These are phyloP conservation scores for Amylocarpus encephaloides DNA, from an alignment of 2,329 filamentous ascomycete genomes.

Conservation along the genomic window DNA sequence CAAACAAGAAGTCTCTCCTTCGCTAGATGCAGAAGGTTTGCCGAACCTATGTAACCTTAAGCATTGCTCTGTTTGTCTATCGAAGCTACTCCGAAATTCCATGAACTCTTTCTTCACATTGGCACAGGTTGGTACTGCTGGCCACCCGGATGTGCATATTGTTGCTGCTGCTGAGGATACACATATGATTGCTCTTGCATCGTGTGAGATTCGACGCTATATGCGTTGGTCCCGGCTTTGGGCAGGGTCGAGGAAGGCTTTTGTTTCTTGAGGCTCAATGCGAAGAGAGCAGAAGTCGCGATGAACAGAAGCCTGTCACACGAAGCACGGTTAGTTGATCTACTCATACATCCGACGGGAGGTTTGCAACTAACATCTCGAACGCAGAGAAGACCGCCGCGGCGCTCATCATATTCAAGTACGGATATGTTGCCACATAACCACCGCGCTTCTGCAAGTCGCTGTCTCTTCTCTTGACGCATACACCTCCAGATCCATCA, in stretches of 20 bases:
- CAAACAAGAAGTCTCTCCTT: no score
- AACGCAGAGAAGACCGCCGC: slow-evolving; percentile 2
- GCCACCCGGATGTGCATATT: no score
- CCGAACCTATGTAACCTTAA: no score
- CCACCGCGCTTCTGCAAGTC: slow-evolving; percentile 1
- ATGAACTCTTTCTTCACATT: no score
- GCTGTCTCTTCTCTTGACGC: background rate
- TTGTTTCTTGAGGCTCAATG: background rate
- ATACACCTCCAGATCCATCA: slow-evolving; percentile 3
- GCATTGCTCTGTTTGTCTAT: no score
- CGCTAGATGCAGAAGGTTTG: no score
- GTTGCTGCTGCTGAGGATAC: no score
- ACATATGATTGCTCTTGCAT: no score
- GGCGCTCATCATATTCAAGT: slow-evolving; percentile 7
- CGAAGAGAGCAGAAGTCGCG: slow-evolving; percentile 3
- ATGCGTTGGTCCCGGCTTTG: no score
- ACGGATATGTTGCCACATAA: slow-evolving; percentile 3
- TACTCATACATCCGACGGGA: background rate
- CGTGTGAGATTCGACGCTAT: no score
- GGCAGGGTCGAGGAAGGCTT: background rate
- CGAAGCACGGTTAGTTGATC: background rate
- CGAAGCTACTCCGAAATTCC: no score
- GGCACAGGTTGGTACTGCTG: no score
- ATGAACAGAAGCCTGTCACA: slow-evolving; percentile 7
- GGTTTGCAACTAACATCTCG: slow-evolving; percentile 2